Base-by-base conservation (phyloP, 495 filamentous ascomycete species). In the Aspergillus baeticus region DNA sequence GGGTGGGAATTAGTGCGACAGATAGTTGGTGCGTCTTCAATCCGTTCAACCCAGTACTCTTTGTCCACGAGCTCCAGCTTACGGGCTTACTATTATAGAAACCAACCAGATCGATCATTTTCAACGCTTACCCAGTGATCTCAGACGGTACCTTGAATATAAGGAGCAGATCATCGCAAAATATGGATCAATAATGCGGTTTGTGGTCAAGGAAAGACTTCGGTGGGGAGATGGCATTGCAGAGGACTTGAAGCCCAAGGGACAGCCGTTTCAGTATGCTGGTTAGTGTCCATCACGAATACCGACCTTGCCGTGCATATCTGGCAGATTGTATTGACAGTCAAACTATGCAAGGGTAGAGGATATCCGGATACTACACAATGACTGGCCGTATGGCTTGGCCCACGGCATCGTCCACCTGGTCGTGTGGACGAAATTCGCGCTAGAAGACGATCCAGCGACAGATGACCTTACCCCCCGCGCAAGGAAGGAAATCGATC, bases 351-450 rank as follows among this genome's bases (percentile, higher is more conserved):
- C 29, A 26, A 34, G 23, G 29, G 26, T 48, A 84, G 87, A 86
- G 48, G 88, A 95, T 61, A 66, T 87, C 64, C 88, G 86, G 58
- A 84, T 93, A 36, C 68, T 95, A 17, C 83, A 83, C 72, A 96
- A 96, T 63, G 91, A 96, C 77, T 96, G 91, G 90, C 91, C 91
- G 3, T 96, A 96, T 61, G 91, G 90, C 0, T 74, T 95, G 51
- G 89, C 92, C 55, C 60, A 74, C 31, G 76, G 76, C 53, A 91
- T 96, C 51, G 83, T 91, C 8, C 91, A 96, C 65, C 72, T 95
- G 18, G 88, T 94, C 14, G 82, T 95, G 10, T 96, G 91, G 91
- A 92, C 87, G n/a, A 96, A 95, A 68, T 96, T 95, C 65, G 79
- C 80, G 42, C 77, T 92, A 33, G 82, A 87, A 59, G 81, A 88